Evolutionary conservation across 495 filamentous ascomycete genomes (phyloP), one percentile per base, ranked within the genome.

Genomic region (Glonium stellatum): DNA sequence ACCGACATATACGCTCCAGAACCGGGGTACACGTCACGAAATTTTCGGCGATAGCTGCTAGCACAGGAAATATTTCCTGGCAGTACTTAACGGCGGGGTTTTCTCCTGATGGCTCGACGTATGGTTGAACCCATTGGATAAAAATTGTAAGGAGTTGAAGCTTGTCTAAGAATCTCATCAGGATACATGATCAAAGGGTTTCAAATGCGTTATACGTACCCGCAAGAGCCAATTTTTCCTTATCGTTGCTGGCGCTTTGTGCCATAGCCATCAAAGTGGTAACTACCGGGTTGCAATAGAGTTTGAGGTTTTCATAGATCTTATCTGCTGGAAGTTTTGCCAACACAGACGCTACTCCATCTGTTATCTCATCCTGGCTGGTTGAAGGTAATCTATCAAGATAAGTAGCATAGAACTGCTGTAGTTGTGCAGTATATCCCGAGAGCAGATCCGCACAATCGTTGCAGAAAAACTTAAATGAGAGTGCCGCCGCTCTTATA

Each of bases 31-130:
- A 95, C 58, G 82, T 76, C 59, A 87, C 82, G 72, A 97, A 97
- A 72, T 84, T 90, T 66, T 92, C 85, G 42, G 89, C 82, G 59
- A 99, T 88, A 5, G 84, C 87, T 13, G 87, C 80, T 65, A 97
- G 78, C 47, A 96, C 81, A 5, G 89, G 89, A 71, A 96, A 86
- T 36, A 97, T 87, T 69, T 96, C 90, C 60, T 90, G 81, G 78
- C 92, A 97, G 72, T 97, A 99, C 67, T 90, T 92, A 37, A 99
- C 92, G 0, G 89, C 92, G 9, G 95, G 93, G 66, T 97, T 91
- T 57, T 87, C 85, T 59, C 85, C 76, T 48, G 78, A 78, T n/a
- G 76, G 81, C 34, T 83, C 79, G 49, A 95, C 84, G 57, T 88
- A 86, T 1, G 93, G 92, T 44, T 82, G 80, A 21, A 97, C 88